Evolutionary conservation across 2,329 filamentous ascomycete species (phyloP), one percentile per base, ranked within the genome.

Genomic region (Alternaria gansuensis): DNA sequence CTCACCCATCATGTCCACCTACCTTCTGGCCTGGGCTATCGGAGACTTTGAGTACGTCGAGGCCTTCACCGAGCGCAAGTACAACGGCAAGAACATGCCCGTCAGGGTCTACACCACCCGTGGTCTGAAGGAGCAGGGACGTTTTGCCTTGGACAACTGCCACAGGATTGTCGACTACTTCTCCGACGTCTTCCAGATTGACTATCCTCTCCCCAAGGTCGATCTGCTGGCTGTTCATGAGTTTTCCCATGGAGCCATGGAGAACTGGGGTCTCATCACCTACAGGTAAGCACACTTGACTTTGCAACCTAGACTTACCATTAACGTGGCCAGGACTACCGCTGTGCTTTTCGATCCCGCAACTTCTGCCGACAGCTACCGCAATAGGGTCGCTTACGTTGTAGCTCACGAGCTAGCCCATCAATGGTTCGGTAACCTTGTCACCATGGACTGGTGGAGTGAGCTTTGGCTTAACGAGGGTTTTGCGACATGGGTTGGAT

Each of bases 21-120:
- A 98, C 78, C 87, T 98, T 23, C 82, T 98, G 50, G 94, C 94
- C 11, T 97, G 95, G 95, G 93, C 94, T 23, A 87, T 97, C 62
- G 95, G 95, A 58, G 94, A 99, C 77, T 98, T 99, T 65, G 94
- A 98, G 79, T 97, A 97, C 71, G 88, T 98, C 54, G 95, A 99
- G 81, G 91, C 90, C 52, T 90, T 91, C 75, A 99, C 95, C 3
- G 86, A 92, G 73, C 89, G 94, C 69, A 89, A 90, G 77, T 98
- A 99, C 80, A 91, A 96, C 60, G 94, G 93, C 73, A 93, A 93
- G 82, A 89, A 87, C 73, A 86, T 99, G 33, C 95, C 95, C 17
- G 94, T 98, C 53, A 89, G 95, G 64, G 93, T 99, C 33, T 99
- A 98, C 80, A 97, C 94, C 1, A 98, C 94, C 9, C 89, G 88